Base-by-base conservation (phyloP, 2,329 filamentous ascomycete genomes). In the Penicillium sp. region DNA sequence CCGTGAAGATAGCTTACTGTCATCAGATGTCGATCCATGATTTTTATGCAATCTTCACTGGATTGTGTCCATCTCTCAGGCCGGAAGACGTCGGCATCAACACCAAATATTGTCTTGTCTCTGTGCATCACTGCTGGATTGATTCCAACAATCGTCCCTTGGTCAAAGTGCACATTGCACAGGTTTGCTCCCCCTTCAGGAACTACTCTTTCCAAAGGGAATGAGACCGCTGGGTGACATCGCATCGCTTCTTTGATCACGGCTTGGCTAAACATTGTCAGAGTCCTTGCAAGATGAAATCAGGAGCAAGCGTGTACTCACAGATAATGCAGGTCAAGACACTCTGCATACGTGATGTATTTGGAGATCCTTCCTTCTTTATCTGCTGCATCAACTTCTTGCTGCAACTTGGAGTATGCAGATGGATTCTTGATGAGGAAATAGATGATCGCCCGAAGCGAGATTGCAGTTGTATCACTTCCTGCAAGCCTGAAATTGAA, bases 401-500 rank as follows among this genome's bases (percentile, higher is more conserved):
- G 62, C 64, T 82, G 80, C 4, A 68, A 47, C 8, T 59, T 36
- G 58, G 59, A 13, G 50, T 36, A 36, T 16, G 6, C 14, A n/a
- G 34, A n/a, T 0, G 86, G 85, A 62, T 85, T 83, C 65, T 86
- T 86, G 34, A 92, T 78, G 3, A 92, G 74, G 69, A 85, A 86
- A 72, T 92, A 92, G 65, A 93, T 89, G 0, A 92, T 82, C 6
- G 85, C 81, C 5, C 83, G 83, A 0, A 92, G 79, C 6, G 83
- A 85, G 66, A 92, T 92, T 38, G 88, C 89, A 0, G 89, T 93
- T 0, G 89, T 93, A 71, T 94, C 90, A 2, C 84, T 88, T 3
- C 89, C 89, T 0, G 90, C 90, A 88, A 83, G 34, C 34, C 34
- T 36, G 14, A 0, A 27, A 27, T 27, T 27, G 5, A 2, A 27